Percentiles rank a stretch among this genome's conserved stretches.
These are phyloP conservation scores for Lippia alba DNA, from an alignment of 305 asterid species.

Conservation along the genomic window DNA sequence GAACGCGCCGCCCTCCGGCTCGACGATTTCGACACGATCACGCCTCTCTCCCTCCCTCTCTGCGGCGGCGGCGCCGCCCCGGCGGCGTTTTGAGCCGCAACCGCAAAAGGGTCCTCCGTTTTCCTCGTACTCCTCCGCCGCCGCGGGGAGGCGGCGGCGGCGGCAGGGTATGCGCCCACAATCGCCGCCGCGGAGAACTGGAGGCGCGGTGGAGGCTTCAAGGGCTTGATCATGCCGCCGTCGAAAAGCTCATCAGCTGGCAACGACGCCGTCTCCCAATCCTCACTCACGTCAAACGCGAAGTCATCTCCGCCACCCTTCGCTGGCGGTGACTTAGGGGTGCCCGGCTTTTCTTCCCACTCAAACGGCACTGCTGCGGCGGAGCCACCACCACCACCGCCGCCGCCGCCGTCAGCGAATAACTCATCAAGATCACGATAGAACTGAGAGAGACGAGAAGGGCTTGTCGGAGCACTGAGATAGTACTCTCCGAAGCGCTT, in stretches of 20 bases:
- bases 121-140: constrained; percentile 18
- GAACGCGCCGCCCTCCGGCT: constrained; percentile 66
- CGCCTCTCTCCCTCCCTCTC: constrained; percentile 54
- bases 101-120: constrained; percentile 5
- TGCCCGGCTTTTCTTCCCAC: constrained; percentile 39
- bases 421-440: constrained; percentile 30
- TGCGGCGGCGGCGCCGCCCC: constrained; percentile 13
- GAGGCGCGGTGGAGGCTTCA: constrained; percentile 44
- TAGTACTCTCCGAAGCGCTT: constrained; percentile 54
- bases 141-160: constrained; percentile 23
- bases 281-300: constrained; percentile 58
- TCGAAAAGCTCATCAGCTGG: constrained; percentile 80
- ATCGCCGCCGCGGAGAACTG: constrained; percentile 15
- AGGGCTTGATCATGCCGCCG: constrained; percentile 73
- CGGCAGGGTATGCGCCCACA: too few species aligned
- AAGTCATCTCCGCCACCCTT: constrained; percentile 47
- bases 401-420: background rate
- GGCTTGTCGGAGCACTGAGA: constrained; percentile 78
- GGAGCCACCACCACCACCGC: constrained; percentile 10
- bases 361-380: constrained; percentile 40
- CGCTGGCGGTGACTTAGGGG: constrained; percentile 29
- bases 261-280: constrained; percentile 49
- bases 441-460: constrained; percentile 52
- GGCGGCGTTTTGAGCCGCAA: constrained; percentile 14
- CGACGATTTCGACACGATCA: constrained; percentile 36